These are phyloP conservation scores for Syncephalastrum sp. DNA, from an alignment of 371 early-diverging fungal genomes.

Conservation along the genomic window DNA sequence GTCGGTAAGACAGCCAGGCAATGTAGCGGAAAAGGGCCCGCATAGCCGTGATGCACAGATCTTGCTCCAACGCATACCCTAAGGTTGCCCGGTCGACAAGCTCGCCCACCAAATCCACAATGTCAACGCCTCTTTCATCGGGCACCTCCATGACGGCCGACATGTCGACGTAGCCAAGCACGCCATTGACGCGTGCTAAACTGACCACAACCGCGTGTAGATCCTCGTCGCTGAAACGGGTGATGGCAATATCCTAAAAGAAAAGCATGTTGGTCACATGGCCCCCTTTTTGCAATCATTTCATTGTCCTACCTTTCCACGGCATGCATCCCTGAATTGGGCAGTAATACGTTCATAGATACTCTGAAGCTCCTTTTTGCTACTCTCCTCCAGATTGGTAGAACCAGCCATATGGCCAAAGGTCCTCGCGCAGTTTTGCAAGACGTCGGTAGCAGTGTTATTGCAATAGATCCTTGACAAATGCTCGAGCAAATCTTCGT, in stretches of 20 bases:
- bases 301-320: slow-evolving; percentile 25
- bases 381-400: slow-evolving; percentile 33
- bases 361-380: slow-evolving; percentile 31
- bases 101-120: slow-evolving; percentile 21
- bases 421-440: slow-evolving; percentile 34
- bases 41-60: slow-evolving; percentile 30
- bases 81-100: slow-evolving; percentile 36
- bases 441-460: slow-evolving; percentile 40
- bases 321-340: slow-evolving; percentile 43
- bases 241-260: slow-evolving; percentile 40
- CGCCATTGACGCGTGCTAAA: slow-evolving; percentile 37
- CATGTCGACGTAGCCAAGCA: slow-evolving; percentile 34
- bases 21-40: slow-evolving; percentile 41
- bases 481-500: slow-evolving; percentile 61
- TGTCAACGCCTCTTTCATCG: slow-evolving; percentile 34
- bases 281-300: too few relatives aligned
- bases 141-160: slow-evolving; percentile 38
- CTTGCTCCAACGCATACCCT: slow-evolving; percentile 32
- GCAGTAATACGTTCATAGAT: slow-evolving; percentile 40
- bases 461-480: slow-evolving; percentile 54
- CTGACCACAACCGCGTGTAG: slow-evolving; percentile 42
- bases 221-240: slow-evolving; percentile 35
- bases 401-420: slow-evolving; percentile 45
- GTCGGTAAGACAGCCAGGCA: slow-evolving; percentile 38
- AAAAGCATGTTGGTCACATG: slow-evolving; percentile 22